These are phyloP conservation scores for Logfia minima DNA, from an alignment of 129 eudicot species.

Conservation along the genomic window DNA sequence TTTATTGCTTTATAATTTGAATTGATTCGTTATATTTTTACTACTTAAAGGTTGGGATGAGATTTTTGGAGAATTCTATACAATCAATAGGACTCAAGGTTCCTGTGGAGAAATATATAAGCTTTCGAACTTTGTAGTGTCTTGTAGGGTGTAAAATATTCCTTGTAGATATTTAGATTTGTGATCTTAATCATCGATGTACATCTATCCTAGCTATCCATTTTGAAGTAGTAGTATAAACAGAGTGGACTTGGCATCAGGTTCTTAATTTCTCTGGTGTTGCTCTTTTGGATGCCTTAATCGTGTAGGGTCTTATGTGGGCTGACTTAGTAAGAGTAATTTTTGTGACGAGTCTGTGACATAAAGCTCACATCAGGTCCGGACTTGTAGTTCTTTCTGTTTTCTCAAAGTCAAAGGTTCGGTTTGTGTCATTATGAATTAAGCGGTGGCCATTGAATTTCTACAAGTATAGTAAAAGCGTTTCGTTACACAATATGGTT, in stretches of 20 bases:
- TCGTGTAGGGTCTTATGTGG: not conserved
- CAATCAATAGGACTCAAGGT: no score
- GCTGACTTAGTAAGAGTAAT: not conserved
- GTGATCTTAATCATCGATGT: not conserved
- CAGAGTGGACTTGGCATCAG: not conserved
- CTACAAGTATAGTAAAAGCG: slow-evolving; percentile 7
- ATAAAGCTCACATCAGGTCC: not conserved
- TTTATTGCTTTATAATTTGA: slow-evolving; percentile 1
- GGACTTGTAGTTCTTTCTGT: not conserved
- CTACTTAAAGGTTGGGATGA: not conserved
- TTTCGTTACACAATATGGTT: not conserved
- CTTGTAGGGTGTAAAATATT: not conserved
- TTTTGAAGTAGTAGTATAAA: not conserved
- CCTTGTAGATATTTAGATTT: not conserved
- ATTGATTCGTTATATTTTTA: not conserved
- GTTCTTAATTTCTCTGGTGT: not conserved
- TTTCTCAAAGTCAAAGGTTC: not conserved
- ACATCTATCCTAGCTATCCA: not conserved
- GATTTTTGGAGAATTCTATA: no score
- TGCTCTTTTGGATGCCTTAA: not conserved
- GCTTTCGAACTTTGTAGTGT: no score
- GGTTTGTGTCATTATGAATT: not conserved
- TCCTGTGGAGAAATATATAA: no score
- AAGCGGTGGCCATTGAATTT: slow-evolving; percentile 3
- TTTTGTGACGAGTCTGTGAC: not conserved